phyloP scores from a whole-genome alignment of 352 stramenopile species.

The Phytophthora multivora region DNA sequence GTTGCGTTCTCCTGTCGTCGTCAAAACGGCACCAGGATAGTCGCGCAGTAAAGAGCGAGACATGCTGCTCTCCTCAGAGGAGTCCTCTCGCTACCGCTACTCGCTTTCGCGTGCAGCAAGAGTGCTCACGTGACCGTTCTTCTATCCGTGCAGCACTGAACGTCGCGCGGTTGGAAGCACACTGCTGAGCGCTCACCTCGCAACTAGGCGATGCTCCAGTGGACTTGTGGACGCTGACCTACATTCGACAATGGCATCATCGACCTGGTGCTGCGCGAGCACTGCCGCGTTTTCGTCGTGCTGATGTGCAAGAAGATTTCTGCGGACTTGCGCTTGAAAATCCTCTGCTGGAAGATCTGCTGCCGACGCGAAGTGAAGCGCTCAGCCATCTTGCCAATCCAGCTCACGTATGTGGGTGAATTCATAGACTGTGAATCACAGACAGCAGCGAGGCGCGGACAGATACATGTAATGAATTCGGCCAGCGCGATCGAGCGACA shows the following conservation, averaged over 20 bases:
- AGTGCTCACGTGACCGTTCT: not conserved
- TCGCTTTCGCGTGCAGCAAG: constrained; percentile 1
- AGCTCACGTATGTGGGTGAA: not conserved
- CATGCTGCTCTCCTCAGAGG: constrained; percentile 17
- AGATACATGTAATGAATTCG: constrained; percentile 25
- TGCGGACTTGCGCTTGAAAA: constrained; percentile 20
- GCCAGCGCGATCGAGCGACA: constrained; percentile 18
- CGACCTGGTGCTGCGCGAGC: constrained; percentile 19
- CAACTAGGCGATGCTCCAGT: constrained; percentile 5
- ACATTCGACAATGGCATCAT: constrained; percentile 2
- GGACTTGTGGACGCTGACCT: constrained; percentile 1
- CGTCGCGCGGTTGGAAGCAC: not conserved
- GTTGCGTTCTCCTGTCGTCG: too few relatives aligned
- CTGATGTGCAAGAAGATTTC: constrained; percentile 28
- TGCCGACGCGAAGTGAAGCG: constrained; percentile 14
- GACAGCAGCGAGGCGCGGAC: constrained; percentile 2
- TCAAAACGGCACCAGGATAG: too few relatives aligned
- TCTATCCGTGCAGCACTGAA: too few relatives aligned
- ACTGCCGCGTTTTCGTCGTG: constrained; percentile 20
- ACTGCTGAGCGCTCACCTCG: constrained; percentile 3
- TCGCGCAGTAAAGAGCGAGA: constrained; percentile 18
- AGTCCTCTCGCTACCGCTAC: too few relatives aligned
- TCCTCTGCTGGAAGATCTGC: constrained; percentile 21
- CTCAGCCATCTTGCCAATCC: constrained; percentile 6
- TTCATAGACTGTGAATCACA: not conserved